phyloP scores from a whole-genome alignment of 2,329 filamentous ascomycete genomes.

The Botryosphaeria dothidea region DNA sequence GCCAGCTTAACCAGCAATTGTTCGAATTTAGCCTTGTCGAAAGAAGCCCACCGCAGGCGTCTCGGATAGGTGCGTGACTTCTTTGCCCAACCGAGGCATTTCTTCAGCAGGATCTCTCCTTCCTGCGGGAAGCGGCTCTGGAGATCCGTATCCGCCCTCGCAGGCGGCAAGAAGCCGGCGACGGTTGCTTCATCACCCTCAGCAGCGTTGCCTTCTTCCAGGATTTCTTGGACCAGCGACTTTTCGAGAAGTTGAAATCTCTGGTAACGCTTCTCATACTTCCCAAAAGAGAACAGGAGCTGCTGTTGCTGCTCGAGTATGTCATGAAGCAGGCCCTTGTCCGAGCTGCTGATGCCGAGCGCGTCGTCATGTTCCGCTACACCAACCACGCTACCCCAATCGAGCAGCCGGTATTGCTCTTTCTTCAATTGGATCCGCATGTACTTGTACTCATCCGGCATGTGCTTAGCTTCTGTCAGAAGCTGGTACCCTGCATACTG shows the following conservation, averaged over 20 bases:
- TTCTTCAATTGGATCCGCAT: conserved; percentile 39
- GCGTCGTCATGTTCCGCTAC: conserved; percentile 36
- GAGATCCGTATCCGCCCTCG: conserved; percentile 26
- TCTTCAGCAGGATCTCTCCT: conserved; percentile 29
- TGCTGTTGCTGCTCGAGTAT: conserved; percentile 37
- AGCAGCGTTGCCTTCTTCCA: conserved; percentile 22
- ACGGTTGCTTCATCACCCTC: conserved; percentile 18
- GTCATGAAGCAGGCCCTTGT: conserved; percentile 36
- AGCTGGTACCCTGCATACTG: conserved; percentile 36
- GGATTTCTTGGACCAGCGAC: conserved; percentile 32
- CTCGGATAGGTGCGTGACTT: conserved; percentile 28
- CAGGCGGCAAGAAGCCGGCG: not conserved
- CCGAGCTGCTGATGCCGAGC: conserved; percentile 33
- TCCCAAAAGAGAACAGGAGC: conserved; percentile 34
- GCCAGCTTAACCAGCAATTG: conserved; percentile 33
- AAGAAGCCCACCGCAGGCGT: conserved; percentile 35
- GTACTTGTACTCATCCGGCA: conserved; percentile 33
- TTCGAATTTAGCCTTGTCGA: conserved; percentile 35
- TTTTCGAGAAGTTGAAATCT: conserved; percentile 28
- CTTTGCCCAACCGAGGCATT: conserved; percentile 32
- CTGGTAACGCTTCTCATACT: conserved; percentile 33
- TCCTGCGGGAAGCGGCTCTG: conserved; percentile 32
- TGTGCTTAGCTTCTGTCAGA: conserved; percentile 37
- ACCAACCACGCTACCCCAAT: conserved; percentile 38
- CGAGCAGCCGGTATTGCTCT: conserved; percentile 39